Evolutionary conservation across 2,329 filamentous ascomycete species (phyloP), one percentile per base, ranked within the genome.

Genomic region (Aspergillus sp.): DNA sequence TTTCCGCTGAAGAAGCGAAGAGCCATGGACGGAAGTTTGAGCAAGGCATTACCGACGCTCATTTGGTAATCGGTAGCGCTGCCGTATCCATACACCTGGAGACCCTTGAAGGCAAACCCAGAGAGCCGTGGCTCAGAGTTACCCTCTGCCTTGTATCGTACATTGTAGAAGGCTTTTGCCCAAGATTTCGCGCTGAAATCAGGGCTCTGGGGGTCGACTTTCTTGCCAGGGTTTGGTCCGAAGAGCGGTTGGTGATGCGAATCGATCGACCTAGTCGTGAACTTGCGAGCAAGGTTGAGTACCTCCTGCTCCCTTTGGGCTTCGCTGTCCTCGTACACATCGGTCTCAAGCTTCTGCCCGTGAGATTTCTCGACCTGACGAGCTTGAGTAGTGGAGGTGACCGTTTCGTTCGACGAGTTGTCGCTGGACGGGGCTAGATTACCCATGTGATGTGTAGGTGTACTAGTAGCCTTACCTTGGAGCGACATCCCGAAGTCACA

Each of bases 51-150:
- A 9, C 58, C 58, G 10, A 60, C 58, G 39, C 58, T 60, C 49
- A 54, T 56, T 18, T 60, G 58, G 29, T 60, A 60, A 51, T 60
- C 58, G 29, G 54, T 54, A 20, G 58, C 26, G 22, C 39, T 60
- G 6, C 58, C 58, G 26, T 56, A 56, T 14, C 58, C 58, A 36
- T 31, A 49, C 14, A 60, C 58, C 24, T 51, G 53, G 1, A 60
- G 32, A 20, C 46, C 29, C 22, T 45, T 42, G 26, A 55, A 55
- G 5, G 56, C 56, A 16, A 57, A 46, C 9, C 56, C 56, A 14
- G 45, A 50, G 12, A 49, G 18, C 14, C 56, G 50, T 4, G 56
- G 45, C 10, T 18, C 16, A 20, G 45, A 47, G 31, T 20, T 11
- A 7, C 50, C 55, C 20, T 54, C 32, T 12, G 51, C 50, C 16